Conservation (phyloP, 257 asterid genomes). For the Lycium barbarum region DNA sequence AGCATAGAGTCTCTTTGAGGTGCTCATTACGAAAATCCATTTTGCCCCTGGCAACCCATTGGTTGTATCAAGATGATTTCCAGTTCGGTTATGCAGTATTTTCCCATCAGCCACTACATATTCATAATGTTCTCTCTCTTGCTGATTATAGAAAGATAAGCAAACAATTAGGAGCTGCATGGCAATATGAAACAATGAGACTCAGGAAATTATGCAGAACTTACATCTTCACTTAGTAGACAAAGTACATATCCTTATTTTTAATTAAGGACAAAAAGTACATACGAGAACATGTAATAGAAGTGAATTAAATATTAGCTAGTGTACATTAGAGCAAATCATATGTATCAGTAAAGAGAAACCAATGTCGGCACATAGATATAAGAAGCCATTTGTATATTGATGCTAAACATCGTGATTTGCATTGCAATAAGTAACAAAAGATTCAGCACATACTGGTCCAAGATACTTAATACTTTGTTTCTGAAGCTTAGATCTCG, state of each 20-base stretch:
- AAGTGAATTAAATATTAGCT: not conserved
- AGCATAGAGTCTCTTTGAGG: slow-evolving; percentile 72
- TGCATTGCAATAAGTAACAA: not conserved
- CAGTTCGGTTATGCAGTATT: slow-evolving; percentile 57
- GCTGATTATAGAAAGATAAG: slow-evolving; percentile 52
- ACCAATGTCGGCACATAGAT: not conserved
- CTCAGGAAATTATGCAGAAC: not conserved
- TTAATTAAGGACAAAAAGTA: not conserved
- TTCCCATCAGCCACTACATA: slow-evolving; percentile 65
- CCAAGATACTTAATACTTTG: slow-evolving; percentile 95
- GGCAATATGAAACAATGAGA: not conserved
- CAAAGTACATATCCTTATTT: not conserved
- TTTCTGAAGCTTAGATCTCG: slow-evolving; percentile 80
- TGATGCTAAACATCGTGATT: slow-evolving; percentile 2
- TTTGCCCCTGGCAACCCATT: slow-evolving; percentile 58
- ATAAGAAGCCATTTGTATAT: not conserved
- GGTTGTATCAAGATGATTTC: slow-evolving; percentile 66
- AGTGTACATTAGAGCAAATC: not conserved
- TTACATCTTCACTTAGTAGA: not conserved
- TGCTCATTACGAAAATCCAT: slow-evolving; percentile 98
- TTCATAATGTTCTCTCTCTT: slow-evolving; percentile 83
- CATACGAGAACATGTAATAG: not conserved
- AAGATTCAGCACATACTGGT: slow-evolving; percentile 66
- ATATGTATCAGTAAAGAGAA: slow-evolving; percentile 10
- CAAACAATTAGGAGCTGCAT: not conserved